Conservation (phyloP, 2,329 filamentous ascomycete genomes). For the Tolypocladium ovalisporum region DNA sequence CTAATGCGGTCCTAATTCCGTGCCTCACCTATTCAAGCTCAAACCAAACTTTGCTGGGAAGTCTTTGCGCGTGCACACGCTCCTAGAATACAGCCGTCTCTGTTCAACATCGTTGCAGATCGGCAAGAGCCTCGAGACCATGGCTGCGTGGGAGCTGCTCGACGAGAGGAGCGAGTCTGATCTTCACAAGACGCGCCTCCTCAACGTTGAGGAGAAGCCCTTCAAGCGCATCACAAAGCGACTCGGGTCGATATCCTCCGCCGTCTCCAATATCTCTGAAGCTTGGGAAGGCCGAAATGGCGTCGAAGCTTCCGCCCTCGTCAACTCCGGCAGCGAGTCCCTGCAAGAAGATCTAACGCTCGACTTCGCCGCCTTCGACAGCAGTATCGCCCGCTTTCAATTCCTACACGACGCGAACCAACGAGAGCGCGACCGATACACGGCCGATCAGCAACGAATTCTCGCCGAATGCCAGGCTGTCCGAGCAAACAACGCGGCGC, state of each 20-base stretch:
- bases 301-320: conserved; percentile 17
- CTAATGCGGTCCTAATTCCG: neutral
- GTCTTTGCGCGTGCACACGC: neutral
- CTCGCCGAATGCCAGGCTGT: conserved; percentile 68
- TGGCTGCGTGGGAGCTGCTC: conserved; percentile 52
- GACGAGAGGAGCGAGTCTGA: conserved; percentile 70
- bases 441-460: conserved; percentile 69
- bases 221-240: conserved; percentile 83
- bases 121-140: conserved; percentile 10
- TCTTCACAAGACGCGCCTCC: conserved; percentile 76
- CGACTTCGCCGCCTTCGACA: conserved; percentile 83
- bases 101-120: neutral
- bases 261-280: conserved; percentile 30
- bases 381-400: conserved; percentile 76
- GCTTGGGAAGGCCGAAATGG: conserved; percentile 21
- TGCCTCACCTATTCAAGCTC: neutral
- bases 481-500: conserved; percentile 58
- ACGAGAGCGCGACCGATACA: conserved; percentile 74
- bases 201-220: conserved; percentile 84
- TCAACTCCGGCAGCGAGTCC: conserved; percentile 29
- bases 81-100: neutral
- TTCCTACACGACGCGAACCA: conserved; percentile 76
- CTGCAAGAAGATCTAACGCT: conserved; percentile 76
- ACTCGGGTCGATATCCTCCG: conserved; percentile 56
- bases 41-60: neutral